Base-by-base conservation (phyloP, 805 yeast genomes). In the Zygoascus tannicola region DNA sequence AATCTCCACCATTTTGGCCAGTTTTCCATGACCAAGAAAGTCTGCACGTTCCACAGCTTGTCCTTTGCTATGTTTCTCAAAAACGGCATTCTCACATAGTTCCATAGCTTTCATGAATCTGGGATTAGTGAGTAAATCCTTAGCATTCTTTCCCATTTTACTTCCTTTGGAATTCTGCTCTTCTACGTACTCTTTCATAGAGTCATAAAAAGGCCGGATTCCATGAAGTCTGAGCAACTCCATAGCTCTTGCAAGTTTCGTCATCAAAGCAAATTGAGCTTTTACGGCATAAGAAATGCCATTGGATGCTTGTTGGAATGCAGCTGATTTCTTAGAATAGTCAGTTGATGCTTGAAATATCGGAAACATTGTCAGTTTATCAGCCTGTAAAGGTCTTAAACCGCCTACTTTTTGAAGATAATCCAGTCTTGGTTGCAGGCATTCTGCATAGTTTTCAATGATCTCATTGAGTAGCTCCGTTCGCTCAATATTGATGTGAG, bases 181-280 rank as follows among this genome's bases (percentile, higher is more conserved):
- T 22, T 36, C 28, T 30, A 38, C 15, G 38, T 50, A 16, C 41
- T 50, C n/a, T 80, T 18, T 61, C 61, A 57, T 71, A 65, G 81
- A 83, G 4, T 71, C 66, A 59, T 75, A 81, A 56, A 92, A 92
- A 0, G 94, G 80, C 38, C 73, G 63, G 5, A 90, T 67, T 0
- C 98, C 97, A 60, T 92, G 94, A 16, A 84, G 76, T 53, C 80
- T 80, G 30, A 92, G 65, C 45, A 67, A 47, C n/a, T 49, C 44
- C 38, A 64, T 44, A 4, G 66, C 63, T 44, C 63, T 87, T 0
- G 95, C 95, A 4, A 81, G 80, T 32, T 78, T 75, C 3, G 78
- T 76, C 37, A 92, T 63, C 3, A 83, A 54, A 48, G 76, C 81
- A 5, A 85, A 52, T 2, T 57, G 47, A 1, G 63, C 59, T 18